Evolutionary conservation across 2,329 filamentous ascomycete genomes (phyloP).

Genomic region (Zasmidium citrigriseum): DNA sequence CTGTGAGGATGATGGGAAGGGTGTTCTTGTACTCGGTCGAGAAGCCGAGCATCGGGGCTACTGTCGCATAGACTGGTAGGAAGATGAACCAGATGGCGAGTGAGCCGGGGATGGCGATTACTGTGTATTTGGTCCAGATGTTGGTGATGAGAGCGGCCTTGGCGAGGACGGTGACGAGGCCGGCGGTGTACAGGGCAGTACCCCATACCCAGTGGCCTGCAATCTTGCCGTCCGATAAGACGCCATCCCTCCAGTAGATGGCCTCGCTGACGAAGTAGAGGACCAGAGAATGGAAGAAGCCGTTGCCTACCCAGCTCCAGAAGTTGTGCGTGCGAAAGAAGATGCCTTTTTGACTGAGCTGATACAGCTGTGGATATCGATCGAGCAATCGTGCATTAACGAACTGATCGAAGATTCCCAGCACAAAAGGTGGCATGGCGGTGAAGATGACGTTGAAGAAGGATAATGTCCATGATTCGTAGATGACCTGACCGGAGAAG

Average conservation of each 20-base stretch:
- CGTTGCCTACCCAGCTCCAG: conserved; percentile 87
- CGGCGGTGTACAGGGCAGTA: conserved; percentile 87
- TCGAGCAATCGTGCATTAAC: conserved; percentile 92
- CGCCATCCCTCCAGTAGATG: conserved; percentile 80
- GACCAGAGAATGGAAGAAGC: conserved; percentile 91
- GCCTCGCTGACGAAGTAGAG: conserved; percentile 83
- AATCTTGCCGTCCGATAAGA: conserved; percentile 74
- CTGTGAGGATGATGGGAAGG: conserved; percentile 75
- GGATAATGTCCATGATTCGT: conserved; percentile 98
- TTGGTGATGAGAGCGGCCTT: conserved; percentile 95
- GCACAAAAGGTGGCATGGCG: conserved; percentile 84
- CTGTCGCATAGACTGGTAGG: conserved; percentile 80
- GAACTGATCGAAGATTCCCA: conserved; percentile 97
- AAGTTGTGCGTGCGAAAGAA: conserved; percentile 96
- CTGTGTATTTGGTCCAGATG: conserved; percentile 98
- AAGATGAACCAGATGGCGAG: conserved; percentile 91
- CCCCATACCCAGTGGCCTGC: conserved; percentile 99
- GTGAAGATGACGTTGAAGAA: conserved; percentile 99
- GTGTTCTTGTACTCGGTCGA: conserved; percentile 84
- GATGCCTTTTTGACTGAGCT: conserved; percentile 84
- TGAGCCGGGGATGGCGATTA: conserved; percentile 91
- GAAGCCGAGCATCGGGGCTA: conserved; percentile 79
- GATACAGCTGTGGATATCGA: conserved; percentile 93
- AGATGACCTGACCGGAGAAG: conserved; percentile 96
- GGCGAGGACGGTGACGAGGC: conserved; percentile 88